A percentile compares a stretch with the other conserved stretches of the same genome.
Evolutionary conservation across 805 yeast species (phyloP).

Genomic region (Jamesozyma hellenica): DNA sequence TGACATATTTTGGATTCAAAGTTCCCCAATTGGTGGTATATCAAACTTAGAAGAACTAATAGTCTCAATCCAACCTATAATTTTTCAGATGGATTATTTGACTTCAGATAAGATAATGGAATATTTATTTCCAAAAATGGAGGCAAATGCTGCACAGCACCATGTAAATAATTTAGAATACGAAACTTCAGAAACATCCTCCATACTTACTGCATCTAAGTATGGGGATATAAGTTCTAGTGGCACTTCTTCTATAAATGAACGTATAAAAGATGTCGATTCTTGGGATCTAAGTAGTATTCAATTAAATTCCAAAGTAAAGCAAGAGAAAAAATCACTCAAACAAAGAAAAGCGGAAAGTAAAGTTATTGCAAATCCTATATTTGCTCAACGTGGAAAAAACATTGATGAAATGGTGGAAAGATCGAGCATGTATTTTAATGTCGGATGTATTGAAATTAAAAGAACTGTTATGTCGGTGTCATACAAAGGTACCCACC

Average conservation of each 20-base stretch:
- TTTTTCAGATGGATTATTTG: conserved; percentile 45
- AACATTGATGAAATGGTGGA: conserved; percentile 54
- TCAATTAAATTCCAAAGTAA: conserved; percentile 1
- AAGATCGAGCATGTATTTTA: conserved; percentile 60
- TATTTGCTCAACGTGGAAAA: conserved; percentile 15
- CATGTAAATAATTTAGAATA: too few relatives aligned
- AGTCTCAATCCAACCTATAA: conserved; percentile 43
- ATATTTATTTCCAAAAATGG: conserved; percentile 37
- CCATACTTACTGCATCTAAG: background rate
- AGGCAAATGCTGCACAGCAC: conserved; percentile 1
- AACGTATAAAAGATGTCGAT: conserved; percentile 7
- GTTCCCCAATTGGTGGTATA: conserved; percentile 58
- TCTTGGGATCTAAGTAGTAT: conserved; percentile 13
- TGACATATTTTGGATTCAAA: conserved; percentile 42
- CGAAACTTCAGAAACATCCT: background rate
- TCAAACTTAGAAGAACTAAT: conserved; percentile 41
- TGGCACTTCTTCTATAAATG: background rate
- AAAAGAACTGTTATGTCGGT: conserved; percentile 42
- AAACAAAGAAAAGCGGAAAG: background rate
- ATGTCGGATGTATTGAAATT: conserved; percentile 47
- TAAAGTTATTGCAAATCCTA: conserved; percentile 6
- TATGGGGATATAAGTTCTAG: conserved; percentile 1
- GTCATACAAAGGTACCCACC: conserved; percentile 59
- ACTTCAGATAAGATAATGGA: conserved; percentile 42
- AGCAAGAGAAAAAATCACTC: background rate